A percentile compares a stretch with the other conserved stretches of the same genome.
These are phyloP conservation scores for Dictyostelium capitatum DNA, from an alignment of 78 protist species.

Conservation along the genomic window DNA sequence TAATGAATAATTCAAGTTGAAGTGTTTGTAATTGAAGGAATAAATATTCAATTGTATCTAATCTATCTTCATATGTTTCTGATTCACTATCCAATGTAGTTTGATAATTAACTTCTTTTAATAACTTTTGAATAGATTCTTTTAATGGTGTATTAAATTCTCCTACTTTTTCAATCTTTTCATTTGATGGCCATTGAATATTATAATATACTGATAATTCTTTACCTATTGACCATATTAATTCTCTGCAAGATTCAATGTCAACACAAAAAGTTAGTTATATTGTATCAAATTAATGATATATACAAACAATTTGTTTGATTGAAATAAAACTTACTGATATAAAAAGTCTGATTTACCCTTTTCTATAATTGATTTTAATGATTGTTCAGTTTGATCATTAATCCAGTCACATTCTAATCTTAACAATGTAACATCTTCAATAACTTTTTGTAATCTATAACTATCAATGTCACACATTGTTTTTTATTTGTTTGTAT, in stretches of 20 bases:
- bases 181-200: conserved; percentile 56
- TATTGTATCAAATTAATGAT: no score
- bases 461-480: background rate
- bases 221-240: conserved; percentile 69
- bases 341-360: conserved; percentile 56
- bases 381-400: conserved; percentile 75
- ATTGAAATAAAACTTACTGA: conserved; percentile 50
- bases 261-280: no score
- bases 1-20: conserved; percentile 53
- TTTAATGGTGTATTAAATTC: conserved; percentile 12
- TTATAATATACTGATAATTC: conserved; percentile 57
- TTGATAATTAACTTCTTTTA: background rate
- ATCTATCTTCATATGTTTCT: background rate
- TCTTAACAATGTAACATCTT: conserved; percentile 46
- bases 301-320: no score
- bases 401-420: conserved; percentile 77
- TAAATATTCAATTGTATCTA: conserved; percentile 33
- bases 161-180: conserved; percentile 36
- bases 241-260: no score
- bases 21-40: conserved; percentile 52
- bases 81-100: background rate
- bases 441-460: conserved; percentile 30
- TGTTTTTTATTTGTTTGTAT: no score
- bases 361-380: conserved; percentile 45
- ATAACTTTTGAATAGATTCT: conserved; percentile 9